Evolutionary conservation across 768 basidiomycete genomes (phyloP).

Genomic region (Leccinum longicurvipes): DNA sequence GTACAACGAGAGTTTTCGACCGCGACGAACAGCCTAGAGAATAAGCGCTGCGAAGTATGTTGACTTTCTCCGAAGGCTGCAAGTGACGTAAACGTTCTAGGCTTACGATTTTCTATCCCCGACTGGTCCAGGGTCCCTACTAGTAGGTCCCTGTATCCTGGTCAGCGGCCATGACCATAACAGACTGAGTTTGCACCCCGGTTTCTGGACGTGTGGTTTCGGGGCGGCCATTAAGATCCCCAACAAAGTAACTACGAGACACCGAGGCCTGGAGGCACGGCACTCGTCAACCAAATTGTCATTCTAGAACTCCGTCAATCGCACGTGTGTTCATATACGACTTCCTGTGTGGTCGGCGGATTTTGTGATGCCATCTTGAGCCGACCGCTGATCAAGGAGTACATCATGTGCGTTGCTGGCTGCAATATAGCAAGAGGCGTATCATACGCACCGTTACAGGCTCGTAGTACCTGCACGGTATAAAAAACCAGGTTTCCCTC

Average conservation of each 20-base stretch:
- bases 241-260: background rate
- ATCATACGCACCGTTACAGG: background rate
- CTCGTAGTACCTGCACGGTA: background rate
- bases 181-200: background rate
- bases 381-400: background rate
- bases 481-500: background rate
- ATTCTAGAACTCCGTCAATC: background rate
- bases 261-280: background rate
- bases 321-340: background rate
- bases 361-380: background rate
- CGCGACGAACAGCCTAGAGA: too few relatives aligned
- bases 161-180: background rate
- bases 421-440: background rate
- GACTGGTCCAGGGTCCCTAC: too few relatives aligned
- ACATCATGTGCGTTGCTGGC: background rate
- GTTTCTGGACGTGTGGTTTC: background rate
- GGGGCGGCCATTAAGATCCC: background rate
- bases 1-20: too few relatives aligned
- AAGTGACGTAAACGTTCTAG: too few relatives aligned
- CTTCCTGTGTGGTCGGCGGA: background rate
- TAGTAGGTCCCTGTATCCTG: too few relatives aligned
- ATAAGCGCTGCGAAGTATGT: too few relatives aligned
- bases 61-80: too few relatives aligned
- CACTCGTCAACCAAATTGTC: background rate
- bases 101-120: too few relatives aligned